phyloP scores from a whole-genome alignment of 208 protist genomes.

The Trypanosoma scelopori region DNA sequence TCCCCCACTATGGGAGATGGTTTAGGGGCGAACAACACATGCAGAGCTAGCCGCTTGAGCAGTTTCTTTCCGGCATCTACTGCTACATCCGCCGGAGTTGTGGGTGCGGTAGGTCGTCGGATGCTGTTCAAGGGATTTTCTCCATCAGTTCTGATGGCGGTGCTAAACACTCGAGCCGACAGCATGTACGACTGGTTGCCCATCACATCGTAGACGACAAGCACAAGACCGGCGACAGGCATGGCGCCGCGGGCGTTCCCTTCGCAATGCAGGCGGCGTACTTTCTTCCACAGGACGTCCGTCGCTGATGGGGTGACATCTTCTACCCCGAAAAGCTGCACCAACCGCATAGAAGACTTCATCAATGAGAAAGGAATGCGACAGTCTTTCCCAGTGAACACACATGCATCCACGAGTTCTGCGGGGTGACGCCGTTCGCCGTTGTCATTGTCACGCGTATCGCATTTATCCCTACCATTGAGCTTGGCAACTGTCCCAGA shows the following conservation, averaged over 20 bases:
- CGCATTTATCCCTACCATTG: not conserved
- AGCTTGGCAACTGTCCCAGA: not conserved
- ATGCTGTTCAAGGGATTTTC: not conserved
- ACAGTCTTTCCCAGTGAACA: constrained; percentile 40
- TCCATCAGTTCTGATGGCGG: constrained; percentile 3
- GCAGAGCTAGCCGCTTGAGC: constrained; percentile 22
- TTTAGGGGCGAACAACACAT: constrained; percentile 19
- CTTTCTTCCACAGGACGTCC: constrained; percentile 14
- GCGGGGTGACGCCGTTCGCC: not conserved
- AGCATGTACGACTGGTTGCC: constrained; percentile 50
- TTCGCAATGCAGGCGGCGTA: constrained; percentile 26
- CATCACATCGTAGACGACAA: constrained; percentile 59
- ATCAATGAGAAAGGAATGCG: constrained; percentile 64
- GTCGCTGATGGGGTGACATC: constrained; percentile 31
- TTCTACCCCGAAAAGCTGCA: constrained; percentile 72
- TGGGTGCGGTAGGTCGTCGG: not conserved
- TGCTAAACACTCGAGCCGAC: constrained; percentile 28
- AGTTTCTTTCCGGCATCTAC: constrained; percentile 1
- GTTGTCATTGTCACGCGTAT: not conserved
- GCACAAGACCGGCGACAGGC: constrained; percentile 38
- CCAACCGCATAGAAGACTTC: constrained; percentile 76
- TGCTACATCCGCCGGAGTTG: not conserved
- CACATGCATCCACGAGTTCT: constrained; percentile 27
- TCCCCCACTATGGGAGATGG: constrained; percentile 48
- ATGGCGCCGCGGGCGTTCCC: constrained; percentile 14